Evolutionary conservation across 1,139 yeast genomes (phyloP).

Genomic region (Yamadazyma buinensis): DNA sequence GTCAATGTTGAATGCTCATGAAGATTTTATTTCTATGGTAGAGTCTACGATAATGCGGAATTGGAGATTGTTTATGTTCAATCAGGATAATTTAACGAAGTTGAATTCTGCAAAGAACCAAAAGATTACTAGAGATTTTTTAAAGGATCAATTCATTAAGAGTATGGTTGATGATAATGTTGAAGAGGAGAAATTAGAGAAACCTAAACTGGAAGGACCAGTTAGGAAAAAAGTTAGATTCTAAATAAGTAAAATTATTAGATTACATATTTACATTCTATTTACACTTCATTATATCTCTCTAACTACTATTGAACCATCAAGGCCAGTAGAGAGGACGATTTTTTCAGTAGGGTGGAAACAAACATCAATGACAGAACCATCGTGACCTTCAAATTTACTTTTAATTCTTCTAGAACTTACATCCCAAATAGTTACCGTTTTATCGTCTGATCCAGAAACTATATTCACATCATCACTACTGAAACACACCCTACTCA

Average conservation of each 20-base stretch:
- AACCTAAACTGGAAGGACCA: constrained; percentile 5
- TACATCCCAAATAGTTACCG: constrained; percentile 61
- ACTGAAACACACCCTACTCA: constrained; percentile 48
- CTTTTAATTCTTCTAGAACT: constrained; percentile 42
- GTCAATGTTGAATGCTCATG: constrained; percentile 23
- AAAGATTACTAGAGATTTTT: constrained; percentile 18
- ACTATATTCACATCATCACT: constrained; percentile 33
- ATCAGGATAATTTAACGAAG: constrained; percentile 35
- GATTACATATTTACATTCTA: not conserved
- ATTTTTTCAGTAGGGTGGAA: constrained; percentile 38
- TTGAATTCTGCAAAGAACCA: constrained; percentile 25
- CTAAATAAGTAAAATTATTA: no score
- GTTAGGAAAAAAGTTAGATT: constrained; percentile 24
- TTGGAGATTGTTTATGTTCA: constrained; percentile 48
- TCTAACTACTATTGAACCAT: constrained; percentile 48
- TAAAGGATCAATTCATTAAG: constrained; percentile 21
- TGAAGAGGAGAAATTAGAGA: constrained; percentile 7
- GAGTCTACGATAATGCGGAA: constrained; percentile 10
- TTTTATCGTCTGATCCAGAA: constrained; percentile 63
- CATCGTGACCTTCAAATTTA: constrained; percentile 57
- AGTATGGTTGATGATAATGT: constrained; percentile 17
- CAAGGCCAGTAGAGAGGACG: constrained; percentile 44
- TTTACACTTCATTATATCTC: constrained; percentile 16
- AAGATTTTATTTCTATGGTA: constrained; percentile 8
- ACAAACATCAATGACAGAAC: constrained; percentile 59